These are phyloP conservation scores for Penicillium sp. DNA, from an alignment of 2,329 filamentous ascomycete genomes.

Conservation along the genomic window DNA sequence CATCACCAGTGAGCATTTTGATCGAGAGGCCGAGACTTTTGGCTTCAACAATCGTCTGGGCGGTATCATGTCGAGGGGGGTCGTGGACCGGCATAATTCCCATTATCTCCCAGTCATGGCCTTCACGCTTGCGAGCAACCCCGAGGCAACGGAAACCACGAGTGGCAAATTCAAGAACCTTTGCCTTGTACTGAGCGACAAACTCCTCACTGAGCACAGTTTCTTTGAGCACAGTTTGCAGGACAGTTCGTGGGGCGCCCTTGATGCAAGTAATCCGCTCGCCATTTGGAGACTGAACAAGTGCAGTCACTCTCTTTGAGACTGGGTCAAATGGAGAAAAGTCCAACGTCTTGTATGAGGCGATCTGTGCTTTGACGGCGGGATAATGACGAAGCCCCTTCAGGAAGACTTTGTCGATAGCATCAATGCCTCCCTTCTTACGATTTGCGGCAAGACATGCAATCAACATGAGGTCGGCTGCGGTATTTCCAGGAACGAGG, in stretches of 20 bases:
- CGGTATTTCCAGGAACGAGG: slow-evolving; percentile 77
- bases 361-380: slow-evolving; percentile 74
- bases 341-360: slow-evolving; percentile 80
- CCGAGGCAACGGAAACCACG: slow-evolving; percentile 93
- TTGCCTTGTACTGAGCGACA: slow-evolving; percentile 85
- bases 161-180: slow-evolving; percentile 85
- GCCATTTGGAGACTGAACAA: slow-evolving; percentile 80
- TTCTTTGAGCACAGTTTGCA: slow-evolving; percentile 80
- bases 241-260: slow-evolving; percentile 83
- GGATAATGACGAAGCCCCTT: slow-evolving; percentile 83
- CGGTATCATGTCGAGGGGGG: slow-evolving; percentile 86
- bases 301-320: slow-evolving; percentile 85
- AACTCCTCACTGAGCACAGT: slow-evolving; percentile 74
- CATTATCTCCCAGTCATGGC: slow-evolving; percentile 83
- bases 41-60: slow-evolving; percentile 85
- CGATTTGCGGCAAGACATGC: slow-evolving; percentile 85
- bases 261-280: slow-evolving; percentile 88
- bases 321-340: slow-evolving; percentile 91
- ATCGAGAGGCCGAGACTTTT: slow-evolving; percentile 85
- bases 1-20: slow-evolving; percentile 96
- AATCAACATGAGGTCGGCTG: slow-evolving; percentile 88
- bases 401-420: slow-evolving; percentile 92
- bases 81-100: slow-evolving; percentile 95
- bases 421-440: slow-evolving; percentile 95
- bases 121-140: slow-evolving; percentile 84